Evolutionary conservation across 75 land plant genomes (phyloP), one percentile per base, ranked within the genome.

Genomic region (Sequoiadendron giganteum): DNA sequence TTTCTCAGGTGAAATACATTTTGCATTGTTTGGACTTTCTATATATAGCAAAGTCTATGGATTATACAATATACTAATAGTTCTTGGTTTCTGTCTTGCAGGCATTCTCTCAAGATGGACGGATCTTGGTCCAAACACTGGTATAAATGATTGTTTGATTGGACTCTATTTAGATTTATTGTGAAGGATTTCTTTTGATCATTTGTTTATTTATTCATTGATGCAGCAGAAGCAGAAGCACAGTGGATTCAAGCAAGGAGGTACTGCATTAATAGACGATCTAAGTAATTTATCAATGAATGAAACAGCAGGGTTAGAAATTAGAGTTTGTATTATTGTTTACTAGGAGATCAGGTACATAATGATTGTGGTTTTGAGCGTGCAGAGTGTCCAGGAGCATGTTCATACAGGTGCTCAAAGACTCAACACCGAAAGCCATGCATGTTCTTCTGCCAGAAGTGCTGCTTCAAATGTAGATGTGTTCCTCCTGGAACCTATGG

Each of bases 401-500:
- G 91, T 81, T 52, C 83, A 25, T 88, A 28, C 90, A 65, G 89
- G 49, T 88, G 91, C 70, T 90, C 91, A 25, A 88, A 85, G 83
- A 82, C 91, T 32, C 39, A 45, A 18, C 48, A 34, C 54, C 90
- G 16, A 1, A 88, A 90, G 83, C 77, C 88, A 38, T 90, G 91
- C 89, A 83, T 88, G 78, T 85, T 85, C 80, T 90, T n/a, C 52
- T 90, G 90, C 34, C 49, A 90, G 42, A 88, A 86, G 40, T 90
- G 91, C 90, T 90, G 91, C 88, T 8, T 15, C 68, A 90, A 88
- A 40, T 90, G 91, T 49, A 55, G 82, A 43, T 90, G 91, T 79
- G 91, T 90, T 47, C 89, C 91, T 9, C 91, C 91, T 1, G 91
- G 91, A 13, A 90, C 91, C 14, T 86, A 86, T 38, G 91, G 90